Conservation (phyloP, 208 protist genomes). For the Tetramitus jugosus region DNA sequence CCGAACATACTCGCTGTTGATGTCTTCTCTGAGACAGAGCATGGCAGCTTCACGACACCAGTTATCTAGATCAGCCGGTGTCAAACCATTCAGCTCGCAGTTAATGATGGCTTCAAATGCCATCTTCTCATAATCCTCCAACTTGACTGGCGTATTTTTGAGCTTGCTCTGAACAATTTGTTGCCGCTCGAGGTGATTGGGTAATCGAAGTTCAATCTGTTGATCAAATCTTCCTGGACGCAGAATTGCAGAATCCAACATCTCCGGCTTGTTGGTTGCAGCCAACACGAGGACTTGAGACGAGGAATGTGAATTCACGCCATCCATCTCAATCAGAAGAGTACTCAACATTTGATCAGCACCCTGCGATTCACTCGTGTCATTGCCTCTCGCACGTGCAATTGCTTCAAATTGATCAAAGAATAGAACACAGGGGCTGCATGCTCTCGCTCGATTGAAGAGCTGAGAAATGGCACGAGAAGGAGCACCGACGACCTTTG, state of each 20-base stretch:
- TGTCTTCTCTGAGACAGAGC: not conserved
- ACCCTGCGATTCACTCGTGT: conserved; percentile 45
- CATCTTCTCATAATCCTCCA: not conserved
- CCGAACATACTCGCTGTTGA: not conserved
- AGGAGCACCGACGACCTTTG: conserved; percentile 70
- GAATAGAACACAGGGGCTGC: conserved; percentile 64
- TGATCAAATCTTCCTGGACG: conserved; percentile 42
- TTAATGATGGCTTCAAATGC: not conserved
- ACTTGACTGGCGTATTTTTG: conserved; percentile 24
- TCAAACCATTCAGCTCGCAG: conserved; percentile 29
- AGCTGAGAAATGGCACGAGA: conserved; percentile 70
- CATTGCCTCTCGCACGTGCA: conserved; percentile 56
- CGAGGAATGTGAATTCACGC: conserved; percentile 39
- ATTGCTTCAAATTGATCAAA: conserved; percentile 80
- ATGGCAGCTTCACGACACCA: conserved; percentile 50
- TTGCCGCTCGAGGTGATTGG: conserved; percentile 18
- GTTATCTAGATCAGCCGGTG: conserved; percentile 48
- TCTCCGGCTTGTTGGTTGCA: conserved; percentile 42
- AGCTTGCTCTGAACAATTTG: conserved; percentile 27
- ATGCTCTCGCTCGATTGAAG: conserved; percentile 58
- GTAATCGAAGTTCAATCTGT: conserved; percentile 26
- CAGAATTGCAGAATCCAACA: conserved; percentile 41
- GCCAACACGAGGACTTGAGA: conserved; percentile 11
- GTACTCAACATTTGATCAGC: conserved; percentile 71
- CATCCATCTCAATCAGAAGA: conserved; percentile 81